phyloP scores from a whole-genome alignment of 1,139 yeast species.

The Candida gigantensis region DNA sequence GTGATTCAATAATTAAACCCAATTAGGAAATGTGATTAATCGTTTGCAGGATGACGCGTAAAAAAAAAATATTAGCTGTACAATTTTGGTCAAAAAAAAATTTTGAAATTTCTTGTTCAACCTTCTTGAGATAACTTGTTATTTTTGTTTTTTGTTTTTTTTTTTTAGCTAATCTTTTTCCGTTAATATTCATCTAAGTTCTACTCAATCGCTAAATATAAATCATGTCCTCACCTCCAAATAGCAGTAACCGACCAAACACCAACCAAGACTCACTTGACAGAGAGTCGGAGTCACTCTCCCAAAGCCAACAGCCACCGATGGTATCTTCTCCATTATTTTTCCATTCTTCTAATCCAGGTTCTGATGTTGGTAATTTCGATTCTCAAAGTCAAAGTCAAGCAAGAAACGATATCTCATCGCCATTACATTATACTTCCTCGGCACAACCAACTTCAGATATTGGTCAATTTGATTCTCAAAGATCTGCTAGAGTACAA shows the following conservation, averaged over 20 bases:
- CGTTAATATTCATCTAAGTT: neutral
- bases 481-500: conserved; percentile 35
- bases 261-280: conserved; percentile 13
- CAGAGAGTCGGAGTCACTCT: conserved; percentile 30
- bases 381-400: conserved; percentile 17
- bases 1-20: conserved; percentile 25
- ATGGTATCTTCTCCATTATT: conserved; percentile 69
- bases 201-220: conserved; percentile 1
- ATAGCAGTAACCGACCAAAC: conserved; percentile 23
- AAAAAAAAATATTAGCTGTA: conserved; percentile 5
- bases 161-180: conserved; percentile 1
- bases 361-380: conserved; percentile 33
- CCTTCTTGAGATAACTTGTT: conserved; percentile 6
- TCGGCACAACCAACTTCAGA: conserved; percentile 42
- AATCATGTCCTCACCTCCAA: conserved; percentile 34
- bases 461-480: conserved; percentile 18
- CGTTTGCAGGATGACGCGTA: conserved; percentile 11
- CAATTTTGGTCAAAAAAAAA: conserved; percentile 2
- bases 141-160: conserved; percentile 1
- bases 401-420: conserved; percentile 31
- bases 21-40: conserved; percentile 26
- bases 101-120: conserved; percentile 3
- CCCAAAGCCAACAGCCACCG: conserved; percentile 39
- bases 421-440: conserved; percentile 50
- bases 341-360: conserved; percentile 53